Conservation (phyloP, 192 early-diverging fungal genomes). For the Mortierella claussenii region DNA sequence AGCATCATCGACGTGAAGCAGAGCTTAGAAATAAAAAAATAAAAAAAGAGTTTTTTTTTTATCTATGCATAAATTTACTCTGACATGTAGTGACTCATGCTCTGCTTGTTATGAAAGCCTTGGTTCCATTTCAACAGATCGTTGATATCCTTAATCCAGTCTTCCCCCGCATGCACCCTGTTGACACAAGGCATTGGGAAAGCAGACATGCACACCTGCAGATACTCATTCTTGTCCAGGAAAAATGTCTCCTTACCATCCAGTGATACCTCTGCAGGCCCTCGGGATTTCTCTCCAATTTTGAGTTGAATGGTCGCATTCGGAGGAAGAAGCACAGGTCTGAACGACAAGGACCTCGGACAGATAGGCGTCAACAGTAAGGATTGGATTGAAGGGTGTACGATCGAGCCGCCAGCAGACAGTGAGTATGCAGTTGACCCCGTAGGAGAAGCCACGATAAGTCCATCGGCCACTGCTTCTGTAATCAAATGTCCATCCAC, state of each 20-base stretch:
- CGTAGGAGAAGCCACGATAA: conserved; percentile 89
- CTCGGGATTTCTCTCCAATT: conserved; percentile 69
- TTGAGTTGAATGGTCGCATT: conserved; percentile 70
- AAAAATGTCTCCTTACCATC: conserved; percentile 82
- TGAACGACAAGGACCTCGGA: conserved; percentile 85
- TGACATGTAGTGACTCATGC: conserved; percentile 52
- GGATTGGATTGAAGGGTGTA: conserved; percentile 81
- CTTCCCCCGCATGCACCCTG: conserved; percentile 66
- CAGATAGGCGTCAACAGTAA: conserved; percentile 84
- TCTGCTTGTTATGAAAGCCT: conserved; percentile 66
- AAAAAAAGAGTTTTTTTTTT: background rate
- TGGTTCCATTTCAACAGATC: conserved; percentile 91
- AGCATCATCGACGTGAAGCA: background rate
- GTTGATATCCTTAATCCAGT: conserved; percentile 89
- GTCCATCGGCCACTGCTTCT: conserved; percentile 74
- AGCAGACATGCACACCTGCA: conserved; percentile 73
- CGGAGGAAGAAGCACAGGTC: conserved; percentile 83
- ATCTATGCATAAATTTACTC: conserved; percentile 18
- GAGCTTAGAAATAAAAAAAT: background rate
- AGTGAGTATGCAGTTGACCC: conserved; percentile 94
- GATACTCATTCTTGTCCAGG: conserved; percentile 72
- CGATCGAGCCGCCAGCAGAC: conserved; percentile 85
- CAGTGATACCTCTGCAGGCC: conserved; percentile 75
- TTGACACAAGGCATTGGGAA: conserved; percentile 85
- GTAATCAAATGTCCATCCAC: conserved; percentile 87